phyloP scores from a whole-genome alignment of 1,139 yeast genomes.

The Insectozyma bohioensis region DNA sequence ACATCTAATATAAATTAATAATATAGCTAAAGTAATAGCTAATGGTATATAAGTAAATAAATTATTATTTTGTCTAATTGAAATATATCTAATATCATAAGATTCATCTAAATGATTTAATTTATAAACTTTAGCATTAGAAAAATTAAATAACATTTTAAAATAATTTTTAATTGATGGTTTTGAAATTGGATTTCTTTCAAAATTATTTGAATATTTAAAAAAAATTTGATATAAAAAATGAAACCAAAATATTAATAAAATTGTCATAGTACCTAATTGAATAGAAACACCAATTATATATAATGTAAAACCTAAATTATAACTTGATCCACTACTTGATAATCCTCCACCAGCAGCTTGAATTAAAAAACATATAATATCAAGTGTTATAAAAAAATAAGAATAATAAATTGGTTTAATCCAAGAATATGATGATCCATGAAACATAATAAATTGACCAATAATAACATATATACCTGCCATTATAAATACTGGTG shows the following conservation, averaged over 20 bases:
- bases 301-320: constrained; percentile 11
- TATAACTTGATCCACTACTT: constrained; percentile 55
- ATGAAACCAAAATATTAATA: constrained; percentile 55
- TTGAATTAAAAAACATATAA: constrained; percentile 69
- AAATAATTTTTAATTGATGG: constrained; percentile 27
- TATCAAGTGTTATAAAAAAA: constrained; percentile 65
- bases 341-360: constrained; percentile 85
- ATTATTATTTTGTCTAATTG: constrained; percentile 37
- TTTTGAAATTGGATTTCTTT: constrained; percentile 16
- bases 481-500: constrained; percentile 89
- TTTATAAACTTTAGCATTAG: constrained; percentile 24
- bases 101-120: constrained; percentile 25
- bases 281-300: constrained; percentile 76
- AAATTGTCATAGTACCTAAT: constrained; percentile 69
- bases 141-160: constrained; percentile 29
- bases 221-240: constrained; percentile 50
- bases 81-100: constrained; percentile 40
- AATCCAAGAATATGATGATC: constrained; percentile 57
- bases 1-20: constrained; percentile 69
- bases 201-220: constrained; percentile 20
- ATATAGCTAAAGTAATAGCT: constrained; percentile 52
- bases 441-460: constrained; percentile 69
- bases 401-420: constrained; percentile 77
- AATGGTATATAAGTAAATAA: constrained; percentile 50
- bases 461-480: constrained; percentile 80